Evolutionary conservation across 257 asterid genomes (phyloP), one percentile per base, ranked within the genome.

Genomic region (Rubia yunnanensis): DNA sequence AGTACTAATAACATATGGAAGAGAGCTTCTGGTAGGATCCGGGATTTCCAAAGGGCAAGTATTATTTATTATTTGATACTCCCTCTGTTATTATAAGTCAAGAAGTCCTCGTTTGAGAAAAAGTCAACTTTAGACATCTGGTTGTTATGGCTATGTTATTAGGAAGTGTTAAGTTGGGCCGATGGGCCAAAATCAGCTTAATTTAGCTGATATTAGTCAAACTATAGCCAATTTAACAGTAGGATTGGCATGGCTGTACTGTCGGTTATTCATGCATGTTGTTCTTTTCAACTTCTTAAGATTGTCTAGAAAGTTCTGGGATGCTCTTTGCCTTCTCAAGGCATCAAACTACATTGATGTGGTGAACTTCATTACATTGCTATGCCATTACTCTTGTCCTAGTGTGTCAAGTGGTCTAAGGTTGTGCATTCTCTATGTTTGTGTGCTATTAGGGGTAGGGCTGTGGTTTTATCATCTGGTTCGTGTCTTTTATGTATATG

Each of bases 81-180:
- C 44, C 9, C 44, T 38, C 15, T 38, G 44, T 10, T 38, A 38
- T 10, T 38, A 38, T 10, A 38, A 38, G 10, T 9, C 11, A 36
- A 36, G 41, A 36, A 39, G 48, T 39, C 48, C 56, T 60, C 35
- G 65, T 55, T 67, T 67, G 52, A 18, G 20, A 57, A 32, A 67
- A 10, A 52, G 27, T 52, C 9, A 65, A 60, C 6, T 26, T 49
- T 26, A 63, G 73, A 68, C 3, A 38, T 38, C 46, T 38, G 11
- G 46, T 41, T 41, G 15, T 13, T 41, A 3, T 15, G n/a, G n/a
- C 3, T 4, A 14, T 38, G 7, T 20, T 14, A 44, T 44, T 6
- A 44, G 52, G 20, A 44, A 44, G 52, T 44, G 52, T 41, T 41
- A 41, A 41, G 3, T 41, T 32, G 36, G 36, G 36, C 36, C 3